These are phyloP conservation scores for Hanseniaspora sp. DNA, from an alignment of 1,139 yeast genomes.

Conservation along the genomic window DNA sequence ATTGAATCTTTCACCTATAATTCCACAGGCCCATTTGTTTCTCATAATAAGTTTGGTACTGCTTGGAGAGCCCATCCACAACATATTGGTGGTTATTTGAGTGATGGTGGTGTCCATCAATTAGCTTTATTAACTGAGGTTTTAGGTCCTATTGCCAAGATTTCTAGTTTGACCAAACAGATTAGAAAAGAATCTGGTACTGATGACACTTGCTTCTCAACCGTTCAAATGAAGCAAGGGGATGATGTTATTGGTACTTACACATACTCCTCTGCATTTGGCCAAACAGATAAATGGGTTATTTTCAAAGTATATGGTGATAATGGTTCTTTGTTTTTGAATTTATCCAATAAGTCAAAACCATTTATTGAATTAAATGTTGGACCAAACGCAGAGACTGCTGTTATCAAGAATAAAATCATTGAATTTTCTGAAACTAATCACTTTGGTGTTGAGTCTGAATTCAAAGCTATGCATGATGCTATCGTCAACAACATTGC, in stretches of 20 bases:
- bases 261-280: conserved; percentile 84
- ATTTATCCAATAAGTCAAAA: conserved; percentile 44
- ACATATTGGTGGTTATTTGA: conserved; percentile 80
- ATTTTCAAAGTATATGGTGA: conserved; percentile 63
- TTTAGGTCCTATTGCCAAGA: conserved; percentile 59
- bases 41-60: conserved; percentile 53
- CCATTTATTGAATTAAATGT: conserved; percentile 36
- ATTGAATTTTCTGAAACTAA: conserved; percentile 41
- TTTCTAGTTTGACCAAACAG: conserved; percentile 66
- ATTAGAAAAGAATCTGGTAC: conserved; percentile 65
- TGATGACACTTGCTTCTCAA: conserved; percentile 67
- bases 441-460: conserved; percentile 52
- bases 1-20: conserved; percentile 66
- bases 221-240: conserved; percentile 42
- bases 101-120: conserved; percentile 95
- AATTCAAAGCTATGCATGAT: conserved; percentile 62
- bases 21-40: conserved; percentile 70
- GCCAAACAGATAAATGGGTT: conserved; percentile 62
- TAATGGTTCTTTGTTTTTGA: conserved; percentile 59
- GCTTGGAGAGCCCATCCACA: conserved; percentile 83
- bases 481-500: conserved; percentile 61
- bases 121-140: conserved; percentile 73
- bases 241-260: conserved; percentile 72
- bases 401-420: conserved; percentile 35
- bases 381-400: conserved; percentile 38